These are phyloP conservation scores for Fusarium buxicola DNA, from an alignment of 2,329 filamentous ascomycete genomes.

Conservation along the genomic window DNA sequence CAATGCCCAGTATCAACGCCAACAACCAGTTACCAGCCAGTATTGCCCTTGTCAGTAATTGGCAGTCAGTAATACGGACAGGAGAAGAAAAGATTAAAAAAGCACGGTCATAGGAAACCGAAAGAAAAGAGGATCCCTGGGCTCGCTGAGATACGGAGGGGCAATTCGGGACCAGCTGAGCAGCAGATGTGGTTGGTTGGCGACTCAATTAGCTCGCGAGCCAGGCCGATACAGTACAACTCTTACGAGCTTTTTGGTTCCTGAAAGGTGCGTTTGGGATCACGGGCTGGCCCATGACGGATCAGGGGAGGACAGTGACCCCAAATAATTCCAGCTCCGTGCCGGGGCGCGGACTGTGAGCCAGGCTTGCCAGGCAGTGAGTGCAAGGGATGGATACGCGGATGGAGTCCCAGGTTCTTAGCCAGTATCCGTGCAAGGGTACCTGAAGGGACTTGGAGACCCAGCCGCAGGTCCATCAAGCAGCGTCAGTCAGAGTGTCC, in stretches of 20 bases:
- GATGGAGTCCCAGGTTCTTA: slow-evolving; percentile 25
- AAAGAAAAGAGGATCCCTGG: slow-evolving; percentile 18
- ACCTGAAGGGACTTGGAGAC: slow-evolving; percentile 8
- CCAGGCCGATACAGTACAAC: background rate
- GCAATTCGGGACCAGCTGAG: slow-evolving; percentile 12
- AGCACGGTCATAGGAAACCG: slow-evolving; percentile 16
- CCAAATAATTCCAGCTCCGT: background rate
- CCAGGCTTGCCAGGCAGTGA: background rate
- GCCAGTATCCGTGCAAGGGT: slow-evolving; percentile 27
- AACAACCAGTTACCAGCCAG: slow-evolving; percentile 25
- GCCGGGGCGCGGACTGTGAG: slow-evolving; percentile 2
- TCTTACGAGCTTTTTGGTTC: slow-evolving; percentile 27
- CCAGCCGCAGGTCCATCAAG: slow-evolving; percentile 6
- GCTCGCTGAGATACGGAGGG: slow-evolving; percentile 24
- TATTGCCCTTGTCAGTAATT: slow-evolving; percentile 8
- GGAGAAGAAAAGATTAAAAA: slow-evolving; percentile 17
- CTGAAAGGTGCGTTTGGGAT: slow-evolving; percentile 13
- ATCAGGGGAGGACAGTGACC: slow-evolving; percentile 5
- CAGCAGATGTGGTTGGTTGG: slow-evolving; percentile 27
- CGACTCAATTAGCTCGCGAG: slow-evolving; percentile 11
- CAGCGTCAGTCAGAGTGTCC: slow-evolving; percentile 6
- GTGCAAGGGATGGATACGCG: slow-evolving; percentile 25
- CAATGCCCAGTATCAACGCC: slow-evolving; percentile 9
- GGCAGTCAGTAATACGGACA: slow-evolving; percentile 20
- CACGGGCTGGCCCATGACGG: slow-evolving; percentile 7